Evolutionary conservation across 371 early-diverging fungal genomes (phyloP).

Genomic region (Saksenaea vasiformis): DNA sequence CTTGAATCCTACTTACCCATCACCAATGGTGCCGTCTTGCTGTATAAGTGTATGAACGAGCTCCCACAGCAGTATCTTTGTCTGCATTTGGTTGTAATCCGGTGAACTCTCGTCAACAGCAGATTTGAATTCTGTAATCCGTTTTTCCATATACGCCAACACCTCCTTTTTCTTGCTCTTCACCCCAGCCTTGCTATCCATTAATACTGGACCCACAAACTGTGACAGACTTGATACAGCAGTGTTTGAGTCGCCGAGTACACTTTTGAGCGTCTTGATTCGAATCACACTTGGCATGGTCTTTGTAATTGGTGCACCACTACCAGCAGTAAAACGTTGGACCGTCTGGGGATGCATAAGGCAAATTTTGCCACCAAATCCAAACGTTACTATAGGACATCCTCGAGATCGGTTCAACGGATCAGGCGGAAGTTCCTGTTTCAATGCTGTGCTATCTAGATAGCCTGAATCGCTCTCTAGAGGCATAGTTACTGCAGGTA

Average conservation of each 20-base stretch:
- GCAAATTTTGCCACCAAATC: conserved; percentile 86
- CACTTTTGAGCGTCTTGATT: conserved; percentile 49
- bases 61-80: conserved; percentile 59
- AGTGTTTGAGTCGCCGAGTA: conserved; percentile 23
- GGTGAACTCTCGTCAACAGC: conserved; percentile 25
- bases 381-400: conserved; percentile 78
- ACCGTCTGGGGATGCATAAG: conserved; percentile 74
- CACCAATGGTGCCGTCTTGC: conserved; percentile 65
- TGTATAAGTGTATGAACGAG: conserved; percentile 65
- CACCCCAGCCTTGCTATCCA: conserved; percentile 49
- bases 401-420: conserved; percentile 71
- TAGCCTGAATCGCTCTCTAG: background rate
- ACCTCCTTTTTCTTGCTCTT: conserved; percentile 76
- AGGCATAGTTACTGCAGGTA: background rate
- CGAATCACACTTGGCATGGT: conserved; percentile 60
- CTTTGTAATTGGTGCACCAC: conserved; percentile 51
- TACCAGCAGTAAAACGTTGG: conserved; percentile 58
- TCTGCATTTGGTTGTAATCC: conserved; percentile 28
- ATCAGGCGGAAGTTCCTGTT: conserved; percentile 45
- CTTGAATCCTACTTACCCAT: conserved; percentile 53
- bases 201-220: conserved; percentile 63
- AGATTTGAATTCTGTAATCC: conserved; percentile 44
- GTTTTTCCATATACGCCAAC: conserved; percentile 51
- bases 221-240: conserved; percentile 26
- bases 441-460: conserved; percentile 27